Evolutionary conservation across 306 rosid species (phyloP).

Genomic region (Potentilla sterilis): DNA sequence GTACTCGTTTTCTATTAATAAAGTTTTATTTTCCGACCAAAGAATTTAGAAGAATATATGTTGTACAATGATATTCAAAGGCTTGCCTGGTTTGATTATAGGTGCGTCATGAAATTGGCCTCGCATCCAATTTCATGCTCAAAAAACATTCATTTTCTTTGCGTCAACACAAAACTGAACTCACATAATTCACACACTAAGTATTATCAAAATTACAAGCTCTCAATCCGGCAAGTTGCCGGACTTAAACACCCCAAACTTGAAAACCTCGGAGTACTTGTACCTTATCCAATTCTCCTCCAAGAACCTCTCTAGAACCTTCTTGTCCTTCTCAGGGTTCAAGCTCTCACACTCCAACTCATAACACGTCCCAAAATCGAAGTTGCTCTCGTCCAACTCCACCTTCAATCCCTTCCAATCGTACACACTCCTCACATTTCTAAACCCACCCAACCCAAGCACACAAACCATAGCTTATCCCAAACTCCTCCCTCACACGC

Average conservation of each 20-base stretch:
- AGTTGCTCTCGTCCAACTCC: conserved; percentile 53
- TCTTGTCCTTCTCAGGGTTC: conserved; percentile 43
- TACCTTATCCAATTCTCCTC: conserved; percentile 40
- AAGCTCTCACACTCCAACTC: conserved; percentile 60
- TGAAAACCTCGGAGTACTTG: conserved; percentile 39
- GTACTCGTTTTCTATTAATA: too few relatives aligned
- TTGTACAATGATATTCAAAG: too few relatives aligned
- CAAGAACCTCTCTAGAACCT: conserved; percentile 36
- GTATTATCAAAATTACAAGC: background rate
- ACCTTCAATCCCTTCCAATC: conserved; percentile 54
- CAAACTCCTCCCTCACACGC: conserved; percentile 38
- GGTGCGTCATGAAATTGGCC: too few relatives aligned
- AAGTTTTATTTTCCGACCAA: too few relatives aligned
- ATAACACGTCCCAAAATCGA: conserved; percentile 56
- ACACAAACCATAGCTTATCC: conserved; percentile 29
- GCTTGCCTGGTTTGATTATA: too few relatives aligned
- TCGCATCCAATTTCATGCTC: background rate
- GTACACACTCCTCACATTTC: conserved; percentile 52
- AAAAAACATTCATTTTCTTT: background rate
- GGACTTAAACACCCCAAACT: conserved; percentile 43
- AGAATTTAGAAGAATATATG: too few relatives aligned
- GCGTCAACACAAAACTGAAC: background rate
- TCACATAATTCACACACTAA: background rate
- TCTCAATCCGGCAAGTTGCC: conserved; percentile 43
- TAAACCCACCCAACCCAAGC: conserved; percentile 64